Evolutionary conservation across 2,329 filamentous ascomycete species (phyloP), one percentile per base, ranked within the genome.

Genomic region (Trichophyton mentagrophytes): DNA sequence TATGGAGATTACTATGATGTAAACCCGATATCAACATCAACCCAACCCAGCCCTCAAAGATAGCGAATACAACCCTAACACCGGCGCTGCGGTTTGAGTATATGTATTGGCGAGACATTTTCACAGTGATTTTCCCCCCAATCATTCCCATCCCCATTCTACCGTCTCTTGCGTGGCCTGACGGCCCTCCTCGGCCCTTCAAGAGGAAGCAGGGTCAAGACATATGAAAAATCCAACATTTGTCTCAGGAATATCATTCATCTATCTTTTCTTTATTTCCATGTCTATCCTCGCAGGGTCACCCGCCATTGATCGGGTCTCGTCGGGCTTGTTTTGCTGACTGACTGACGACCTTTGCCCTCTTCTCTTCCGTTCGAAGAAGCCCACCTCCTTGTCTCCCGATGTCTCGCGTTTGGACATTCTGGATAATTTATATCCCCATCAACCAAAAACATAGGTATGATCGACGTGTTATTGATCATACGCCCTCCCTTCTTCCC

Each of bases 211-310:
- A 55, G 49, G 49, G 49, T 36, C 30, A 55, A 30, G 49, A 15
- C 20, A 49, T 49, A 49, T 55, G 49, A 55, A 55, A 51, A 53
- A 53, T 53, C 49, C 49, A 53, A 36, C 27, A 53, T 9, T 53
- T 53, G 49, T 53, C 49, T 53, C 49, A 53, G n/a, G 25, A 33
- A 20, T 15, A 53, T 53, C 46, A 49, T 25, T 49, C 46, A 49
- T 49, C 20, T 9, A 25, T 25, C 46, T 49, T 49, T 17, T 30
- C n/a, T 33, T 53, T 53, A 30, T 53, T 33, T 33, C 49, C 25
- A 53, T 53, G 25, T 22, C 25, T 30, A 53, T 53, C 49, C 46
- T 17, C 49, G 25, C 25, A 53, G 25, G 47, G 3, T 20, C 30
- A 55, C 36, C 36, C 17, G 49, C 49, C 49, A 6, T 27, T 36